phyloP scores from a whole-genome alignment of 2,329 filamentous ascomycete species.

The Fusarium domesticum region DNA sequence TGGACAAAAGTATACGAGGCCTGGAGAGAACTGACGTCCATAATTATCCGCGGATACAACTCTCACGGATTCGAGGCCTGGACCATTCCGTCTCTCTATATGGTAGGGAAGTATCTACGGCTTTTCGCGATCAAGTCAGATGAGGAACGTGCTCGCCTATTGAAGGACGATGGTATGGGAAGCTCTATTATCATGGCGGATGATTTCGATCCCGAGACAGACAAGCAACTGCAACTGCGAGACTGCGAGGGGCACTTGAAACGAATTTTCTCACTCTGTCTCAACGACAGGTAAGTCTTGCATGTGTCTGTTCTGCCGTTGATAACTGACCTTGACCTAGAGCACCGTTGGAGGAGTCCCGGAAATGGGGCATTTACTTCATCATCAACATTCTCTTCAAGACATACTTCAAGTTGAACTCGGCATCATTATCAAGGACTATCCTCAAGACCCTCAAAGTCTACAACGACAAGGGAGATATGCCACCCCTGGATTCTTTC shows the following conservation, averaged over 20 bases:
- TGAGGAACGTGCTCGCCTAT: conserved; percentile 53
- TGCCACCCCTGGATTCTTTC: conserved; percentile 76
- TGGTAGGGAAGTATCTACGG: conserved; percentile 80
- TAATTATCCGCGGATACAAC: conserved; percentile 77
- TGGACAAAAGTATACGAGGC: conserved; percentile 82
- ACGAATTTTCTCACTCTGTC: conserved; percentile 84
- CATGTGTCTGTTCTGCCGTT: neutral
- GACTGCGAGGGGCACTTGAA: conserved; percentile 90
- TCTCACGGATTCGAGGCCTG: conserved; percentile 76
- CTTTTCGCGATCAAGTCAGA: conserved; percentile 91
- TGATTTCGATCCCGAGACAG: conserved; percentile 72
- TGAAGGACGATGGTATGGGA: conserved; percentile 36
- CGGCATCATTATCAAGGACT: conserved; percentile 83
- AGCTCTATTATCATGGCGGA: conserved; percentile 64
- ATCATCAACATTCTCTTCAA: conserved; percentile 95
- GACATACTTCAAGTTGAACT: conserved; percentile 95
- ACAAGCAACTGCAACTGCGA: conserved; percentile 81
- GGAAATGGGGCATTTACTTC: conserved; percentile 98
- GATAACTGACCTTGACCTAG: conserved; percentile 41
- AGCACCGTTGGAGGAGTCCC: conserved; percentile 78
- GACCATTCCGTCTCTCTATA: conserved; percentile 89
- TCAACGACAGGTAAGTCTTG: conserved; percentile 73
- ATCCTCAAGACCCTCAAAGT: conserved; percentile 81
- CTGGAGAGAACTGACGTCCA: conserved; percentile 82
- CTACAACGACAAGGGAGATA: conserved; percentile 65